Percentiles rank a stretch among this genome's conserved stretches.
These are phyloP conservation scores for Coix lacrymajobi DNA, from an alignment of 176 grass and related monocot genomes.

Conservation along the genomic window DNA sequence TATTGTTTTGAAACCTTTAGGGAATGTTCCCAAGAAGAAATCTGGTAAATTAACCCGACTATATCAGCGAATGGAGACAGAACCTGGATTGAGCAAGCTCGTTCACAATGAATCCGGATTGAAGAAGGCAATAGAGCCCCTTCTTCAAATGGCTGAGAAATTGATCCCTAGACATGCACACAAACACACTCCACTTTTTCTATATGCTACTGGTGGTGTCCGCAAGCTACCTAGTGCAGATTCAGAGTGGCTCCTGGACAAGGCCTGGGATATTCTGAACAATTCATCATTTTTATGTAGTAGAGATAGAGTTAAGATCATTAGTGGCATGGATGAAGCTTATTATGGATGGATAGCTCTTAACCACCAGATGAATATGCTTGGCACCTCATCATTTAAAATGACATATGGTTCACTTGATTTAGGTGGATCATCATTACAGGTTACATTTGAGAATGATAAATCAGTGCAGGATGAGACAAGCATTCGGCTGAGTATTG, in stretches of 20 bases:
- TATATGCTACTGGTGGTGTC: conserved; percentile 95
- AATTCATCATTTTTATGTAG: conserved; percentile 95
- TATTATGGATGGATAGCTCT: conserved; percentile 99
- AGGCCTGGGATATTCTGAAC: conserved; percentile 86
- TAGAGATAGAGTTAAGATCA: conserved; percentile 85
- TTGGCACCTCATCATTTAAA: conserved; percentile 61
- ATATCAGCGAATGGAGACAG: conserved; percentile 97
- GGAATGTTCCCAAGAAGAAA: conserved; percentile 68
- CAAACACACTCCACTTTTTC: conserved; percentile 74
- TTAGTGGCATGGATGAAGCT: conserved; percentile 95
- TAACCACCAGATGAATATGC: conserved; percentile 74
- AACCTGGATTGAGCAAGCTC: conserved; percentile 92
- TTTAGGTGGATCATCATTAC: conserved; percentile 96
- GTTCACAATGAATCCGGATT: conserved; percentile 79
- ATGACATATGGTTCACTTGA: conserved; percentile 91
- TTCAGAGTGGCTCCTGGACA: conserved; percentile 91
- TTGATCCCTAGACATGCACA: conserved; percentile 75
- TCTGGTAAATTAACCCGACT: conserved; percentile 58
- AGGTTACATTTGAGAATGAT: conserved; percentile 95
- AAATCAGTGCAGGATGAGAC: conserved; percentile 57
- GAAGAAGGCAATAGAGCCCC: conserved; percentile 74
- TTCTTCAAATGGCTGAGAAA: conserved; percentile 86
- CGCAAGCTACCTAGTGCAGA: conserved; percentile 79
- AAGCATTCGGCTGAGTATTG: conserved; percentile 66
- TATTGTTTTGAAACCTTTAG: conserved; percentile 72